Evolutionary conservation across 2,329 filamentous ascomycete species (phyloP).

Genomic region (Aspergillus piperis): DNA sequence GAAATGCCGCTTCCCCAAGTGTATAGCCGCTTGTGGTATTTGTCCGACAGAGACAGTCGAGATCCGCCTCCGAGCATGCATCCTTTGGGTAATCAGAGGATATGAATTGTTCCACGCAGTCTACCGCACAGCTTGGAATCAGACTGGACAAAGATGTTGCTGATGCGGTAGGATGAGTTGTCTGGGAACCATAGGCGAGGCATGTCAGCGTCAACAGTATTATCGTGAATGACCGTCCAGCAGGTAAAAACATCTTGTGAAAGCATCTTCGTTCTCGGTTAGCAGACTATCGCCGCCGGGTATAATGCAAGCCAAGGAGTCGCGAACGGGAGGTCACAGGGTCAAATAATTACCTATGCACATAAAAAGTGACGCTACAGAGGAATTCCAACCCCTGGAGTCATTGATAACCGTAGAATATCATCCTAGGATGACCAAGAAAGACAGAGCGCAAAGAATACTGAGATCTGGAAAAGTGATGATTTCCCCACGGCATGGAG

Average conservation of each 20-base stretch:
- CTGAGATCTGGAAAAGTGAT: background rate
- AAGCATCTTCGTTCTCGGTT: slow-evolving; percentile 24
- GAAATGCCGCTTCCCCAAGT: slow-evolving; percentile 69
- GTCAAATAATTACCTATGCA: slow-evolving; percentile 6
- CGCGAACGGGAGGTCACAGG: background rate
- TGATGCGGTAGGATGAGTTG: slow-evolving; percentile 20
- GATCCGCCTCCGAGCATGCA: slow-evolving; percentile 54
- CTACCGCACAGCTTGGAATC: slow-evolving; percentile 61
- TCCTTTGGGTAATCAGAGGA: slow-evolving; percentile 57
- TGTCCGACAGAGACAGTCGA: slow-evolving; percentile 66
- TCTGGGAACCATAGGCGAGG: slow-evolving; percentile 24
- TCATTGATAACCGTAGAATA: slow-evolving; percentile 23
- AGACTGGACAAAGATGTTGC: slow-evolving; percentile 39
- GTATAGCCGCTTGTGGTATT: slow-evolving; percentile 65
- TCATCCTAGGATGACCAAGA: slow-evolving; percentile 24
- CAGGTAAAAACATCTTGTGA: slow-evolving; percentile 39
- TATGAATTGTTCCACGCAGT: slow-evolving; percentile 66
- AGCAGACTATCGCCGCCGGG: slow-evolving; percentile 11
- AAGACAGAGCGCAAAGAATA: slow-evolving; percentile 10
- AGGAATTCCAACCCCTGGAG: slow-evolving; percentile 27
- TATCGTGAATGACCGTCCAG: slow-evolving; percentile 29
- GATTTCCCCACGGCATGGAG: background rate
- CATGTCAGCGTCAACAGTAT: slow-evolving; percentile 26
- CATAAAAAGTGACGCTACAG: slow-evolving; percentile 21
- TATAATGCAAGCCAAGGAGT: background rate